Conservation (phyloP, 306 rosid species). For the Glycyrrhiza uralensis region DNA sequence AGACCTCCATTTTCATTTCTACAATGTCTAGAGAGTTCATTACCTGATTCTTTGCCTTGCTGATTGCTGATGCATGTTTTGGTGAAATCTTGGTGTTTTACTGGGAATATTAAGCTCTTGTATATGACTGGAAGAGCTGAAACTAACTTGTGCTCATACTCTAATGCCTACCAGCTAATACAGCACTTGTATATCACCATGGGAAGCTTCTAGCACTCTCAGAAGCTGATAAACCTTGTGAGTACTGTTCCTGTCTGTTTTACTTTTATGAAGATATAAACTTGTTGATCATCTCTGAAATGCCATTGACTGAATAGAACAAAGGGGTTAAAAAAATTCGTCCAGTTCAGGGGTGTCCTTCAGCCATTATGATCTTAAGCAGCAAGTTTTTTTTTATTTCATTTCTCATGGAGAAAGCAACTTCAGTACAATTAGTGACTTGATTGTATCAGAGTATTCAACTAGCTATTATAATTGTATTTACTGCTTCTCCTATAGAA, state of each 20-base stretch:
- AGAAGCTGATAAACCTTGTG: constrained; percentile 95
- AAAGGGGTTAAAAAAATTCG: background rate
- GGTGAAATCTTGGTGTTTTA: background rate
- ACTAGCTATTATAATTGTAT: background rate
- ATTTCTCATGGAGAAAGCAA: constrained; percentile 15
- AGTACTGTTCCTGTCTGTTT: constrained; percentile 31
- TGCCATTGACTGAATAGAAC: background rate
- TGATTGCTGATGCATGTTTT: background rate
- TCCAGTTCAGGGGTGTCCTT: background rate
- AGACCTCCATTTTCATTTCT: background rate
- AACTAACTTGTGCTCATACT: constrained; percentile 25
- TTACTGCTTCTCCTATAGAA: constrained; percentile 18
- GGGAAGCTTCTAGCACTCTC: constrained; percentile 88
- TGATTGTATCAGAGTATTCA: background rate
- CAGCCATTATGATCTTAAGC: background rate
- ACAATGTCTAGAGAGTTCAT: constrained; percentile 1
- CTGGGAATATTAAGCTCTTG: background rate
- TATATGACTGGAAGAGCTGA: constrained; percentile 11
- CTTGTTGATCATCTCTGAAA: constrained; percentile 13
- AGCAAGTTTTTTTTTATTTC: background rate
- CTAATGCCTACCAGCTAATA: constrained; percentile 56
- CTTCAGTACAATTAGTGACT: background rate
- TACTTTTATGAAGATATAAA: background rate
- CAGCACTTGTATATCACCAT: constrained; percentile 89
- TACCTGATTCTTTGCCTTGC: background rate